Conservation (phyloP, 2,329 filamentous ascomycete species). For the Fusarium oligoseptatum region DNA sequence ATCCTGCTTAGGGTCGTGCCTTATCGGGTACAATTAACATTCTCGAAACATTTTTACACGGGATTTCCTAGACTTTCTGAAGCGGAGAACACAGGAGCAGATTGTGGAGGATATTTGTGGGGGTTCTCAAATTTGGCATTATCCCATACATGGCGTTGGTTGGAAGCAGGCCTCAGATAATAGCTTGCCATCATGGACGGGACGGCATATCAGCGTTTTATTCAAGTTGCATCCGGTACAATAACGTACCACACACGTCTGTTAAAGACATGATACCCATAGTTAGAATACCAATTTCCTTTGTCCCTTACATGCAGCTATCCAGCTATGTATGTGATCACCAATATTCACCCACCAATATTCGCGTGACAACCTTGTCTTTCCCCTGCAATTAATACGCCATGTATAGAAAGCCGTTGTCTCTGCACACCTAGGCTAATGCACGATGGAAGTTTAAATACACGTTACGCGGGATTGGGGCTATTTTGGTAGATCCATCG, state of each 20-base stretch:
- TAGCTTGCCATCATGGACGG: conserved; percentile 14
- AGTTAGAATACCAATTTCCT: conserved; percentile 26
- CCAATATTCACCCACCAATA: neutral
- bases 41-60: neutral
- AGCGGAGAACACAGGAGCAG: conserved; percentile 1
- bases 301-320: neutral
- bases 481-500: neutral
- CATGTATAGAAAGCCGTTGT: neutral
- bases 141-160: conserved; percentile 31
- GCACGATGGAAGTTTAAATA: neutral
- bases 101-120: conserved; percentile 9
- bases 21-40: neutral
- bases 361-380: neutral
- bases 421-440: neutral
- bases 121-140: conserved; percentile 4
- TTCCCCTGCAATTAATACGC: neutral
- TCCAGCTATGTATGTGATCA: neutral
- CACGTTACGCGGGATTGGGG: neutral
- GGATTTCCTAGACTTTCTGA: neutral
- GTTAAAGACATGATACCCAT: conserved; percentile 40
- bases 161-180: conserved; percentile 6
- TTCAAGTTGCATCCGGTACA: conserved; percentile 32
- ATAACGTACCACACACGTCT: conserved; percentile 24
- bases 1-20: neutral
- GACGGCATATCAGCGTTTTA: conserved; percentile 35